A percentile compares a stretch with the other conserved stretches of the same genome.
Conservation (phyloP, 1,284 basidiomycete genomes). For the Mrakiaceae sp. region DNA sequence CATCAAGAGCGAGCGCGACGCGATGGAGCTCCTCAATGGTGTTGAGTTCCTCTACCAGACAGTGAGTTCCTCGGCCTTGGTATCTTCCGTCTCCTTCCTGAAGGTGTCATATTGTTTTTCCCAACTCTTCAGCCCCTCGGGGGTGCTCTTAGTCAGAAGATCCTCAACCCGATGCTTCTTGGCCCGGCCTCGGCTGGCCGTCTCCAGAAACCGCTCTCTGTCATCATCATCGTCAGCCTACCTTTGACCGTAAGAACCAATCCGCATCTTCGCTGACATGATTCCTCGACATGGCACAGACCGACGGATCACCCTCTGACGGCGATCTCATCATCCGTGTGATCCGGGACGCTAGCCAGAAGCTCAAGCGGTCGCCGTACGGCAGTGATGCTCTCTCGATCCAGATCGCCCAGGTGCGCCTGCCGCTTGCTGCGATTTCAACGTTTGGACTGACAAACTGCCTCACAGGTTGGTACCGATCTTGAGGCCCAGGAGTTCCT, state of each 20-base stretch:
- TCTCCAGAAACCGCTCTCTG: conserved; percentile 39
- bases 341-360: conserved; percentile 6
- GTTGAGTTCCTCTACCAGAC: conserved; percentile 35
- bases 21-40: conserved; percentile 33
- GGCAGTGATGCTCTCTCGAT: conserved; percentile 31
- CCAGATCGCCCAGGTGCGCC: conserved; percentile 38
- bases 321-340: conserved; percentile 8
- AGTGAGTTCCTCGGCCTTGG: no score
- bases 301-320: background rate
- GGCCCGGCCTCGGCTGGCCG: conserved; percentile 31
- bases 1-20: conserved; percentile 35
- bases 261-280: conserved; percentile 23
- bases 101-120: background rate
- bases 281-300: background rate
- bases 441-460: no score
- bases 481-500: conserved; percentile 37
- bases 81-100: no score
- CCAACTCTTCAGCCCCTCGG: conserved; percentile 24
- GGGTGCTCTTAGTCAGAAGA: conserved; percentile 30
- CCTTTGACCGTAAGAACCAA: background rate
- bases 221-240: conserved; percentile 26
- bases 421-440: no score
- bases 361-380: conserved; percentile 23
- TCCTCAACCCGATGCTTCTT: conserved; percentile 37
- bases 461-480: conserved; percentile 33